Percentiles rank a stretch among this genome's conserved stretches.
phyloP scores from a whole-genome alignment of 331 rosid genomes.

The Stylosanthes scabra region DNA sequence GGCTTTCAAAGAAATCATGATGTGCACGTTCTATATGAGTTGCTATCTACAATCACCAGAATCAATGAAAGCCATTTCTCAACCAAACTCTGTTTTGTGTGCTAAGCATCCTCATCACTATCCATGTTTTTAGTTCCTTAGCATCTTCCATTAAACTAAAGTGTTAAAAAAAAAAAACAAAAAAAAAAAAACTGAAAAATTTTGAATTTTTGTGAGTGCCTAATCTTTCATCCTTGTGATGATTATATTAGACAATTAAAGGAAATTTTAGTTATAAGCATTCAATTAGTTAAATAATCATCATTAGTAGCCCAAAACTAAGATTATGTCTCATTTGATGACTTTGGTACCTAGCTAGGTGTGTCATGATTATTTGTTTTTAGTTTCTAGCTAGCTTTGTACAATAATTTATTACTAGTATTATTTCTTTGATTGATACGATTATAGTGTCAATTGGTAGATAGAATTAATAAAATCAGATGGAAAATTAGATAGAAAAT shows the following conservation, averaged over 20 bases:
- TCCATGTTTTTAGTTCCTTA: slow-evolving; percentile 25
- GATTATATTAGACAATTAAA: not conserved
- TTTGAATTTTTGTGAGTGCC: not conserved
- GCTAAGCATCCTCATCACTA: slow-evolving; percentile 39
- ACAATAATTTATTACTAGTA: no score
- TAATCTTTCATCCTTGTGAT: not conserved
- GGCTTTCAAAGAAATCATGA: slow-evolving; percentile 64
- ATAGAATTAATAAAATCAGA: no score
- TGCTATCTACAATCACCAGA: slow-evolving; percentile 51
- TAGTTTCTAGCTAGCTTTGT: no score
- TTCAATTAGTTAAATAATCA: not conserved
- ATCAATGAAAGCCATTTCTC: slow-evolving; percentile 83
- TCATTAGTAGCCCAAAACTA: not conserved
- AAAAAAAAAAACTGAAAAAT: no score
- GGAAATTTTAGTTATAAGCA: not conserved
- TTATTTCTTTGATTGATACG: no score
- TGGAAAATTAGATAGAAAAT: no score
- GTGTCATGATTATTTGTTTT: no score
- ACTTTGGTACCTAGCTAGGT: no score
- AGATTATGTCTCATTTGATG: no score
- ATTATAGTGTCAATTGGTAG: no score
- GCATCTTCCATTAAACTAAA: not conserved
- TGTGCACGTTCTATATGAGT: slow-evolving; percentile 35
- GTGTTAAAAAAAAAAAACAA: not conserved
- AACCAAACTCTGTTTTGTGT: slow-evolving; percentile 57